Percentiles rank a stretch among this genome's conserved stretches.
Evolutionary conservation across 495 filamentous ascomycete species (phyloP).

Genomic region (Neurospora sp.): DNA sequence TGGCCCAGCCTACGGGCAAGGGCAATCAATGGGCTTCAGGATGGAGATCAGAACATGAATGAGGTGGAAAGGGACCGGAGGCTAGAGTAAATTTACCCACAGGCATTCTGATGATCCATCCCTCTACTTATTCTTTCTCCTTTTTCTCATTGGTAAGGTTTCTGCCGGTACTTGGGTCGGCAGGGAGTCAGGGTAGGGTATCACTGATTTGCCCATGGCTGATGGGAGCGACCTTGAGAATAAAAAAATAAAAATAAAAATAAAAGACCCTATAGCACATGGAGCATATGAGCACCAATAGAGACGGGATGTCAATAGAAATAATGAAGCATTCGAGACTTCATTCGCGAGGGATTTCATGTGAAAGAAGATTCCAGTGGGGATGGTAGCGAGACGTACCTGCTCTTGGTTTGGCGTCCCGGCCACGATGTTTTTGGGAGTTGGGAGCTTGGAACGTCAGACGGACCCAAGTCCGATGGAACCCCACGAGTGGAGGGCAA

Average conservation of each 20-base stretch:
- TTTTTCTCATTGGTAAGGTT: neutral
- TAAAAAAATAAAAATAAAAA: too few relatives aligned
- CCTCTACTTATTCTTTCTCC: neutral
- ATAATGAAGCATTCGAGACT: neutral
- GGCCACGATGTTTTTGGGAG: neutral
- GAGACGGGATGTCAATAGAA: neutral
- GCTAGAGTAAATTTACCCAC: neutral
- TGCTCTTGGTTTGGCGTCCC: neutral
- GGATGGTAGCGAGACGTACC: neutral
- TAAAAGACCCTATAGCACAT: neutral
- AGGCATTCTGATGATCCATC: neutral
- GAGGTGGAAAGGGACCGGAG: neutral
- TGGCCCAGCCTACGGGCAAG: neutral
- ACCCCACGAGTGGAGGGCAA: neutral
- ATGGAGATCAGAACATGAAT: neutral
- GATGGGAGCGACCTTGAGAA: neutral
- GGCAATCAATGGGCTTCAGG: neutral
- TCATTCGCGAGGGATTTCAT: neutral
- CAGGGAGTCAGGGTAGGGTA: neutral
- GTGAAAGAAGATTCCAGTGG: neutral
- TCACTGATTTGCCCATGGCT: neutral
- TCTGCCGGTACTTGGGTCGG: neutral
- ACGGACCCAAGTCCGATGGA: neutral
- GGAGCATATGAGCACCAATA: neutral
- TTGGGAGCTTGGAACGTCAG: neutral